Base-by-base conservation (phyloP, 2,329 filamentous ascomycete species). In the Colletotrichum sp. region DNA sequence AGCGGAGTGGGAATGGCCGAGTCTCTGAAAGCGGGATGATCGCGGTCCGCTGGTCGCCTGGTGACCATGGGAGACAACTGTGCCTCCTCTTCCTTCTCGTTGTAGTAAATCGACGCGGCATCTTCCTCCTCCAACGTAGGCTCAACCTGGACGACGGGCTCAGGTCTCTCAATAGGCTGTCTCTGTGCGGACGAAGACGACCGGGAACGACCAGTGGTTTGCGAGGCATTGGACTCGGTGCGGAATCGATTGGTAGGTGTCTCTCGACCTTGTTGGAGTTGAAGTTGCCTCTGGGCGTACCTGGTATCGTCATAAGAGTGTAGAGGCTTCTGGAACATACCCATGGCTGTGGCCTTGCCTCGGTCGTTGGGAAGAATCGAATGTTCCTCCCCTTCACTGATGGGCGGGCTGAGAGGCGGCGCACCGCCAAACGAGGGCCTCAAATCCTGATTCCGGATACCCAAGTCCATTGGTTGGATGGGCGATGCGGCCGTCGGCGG, bases 291-390 rank as follows among this genome's bases (percentile, higher is more conserved):
- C 81, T 98, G 94, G 7, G 95, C 91, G 80, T 95, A 98, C 81
- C 95, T 94, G 24, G 93, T 92, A 81, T 98, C 96, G 80, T 98
- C 95, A 79, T 97, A 98, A 9, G 92, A 91, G 67, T 93, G 91
- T 3, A 88, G 86, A 2, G 96, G 95, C 81, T 95, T 95, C 78
- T 94, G 94, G 76, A 90, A 89, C 28, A 90, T 85, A 24, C 88
- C 88, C 80, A 89, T 85, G 1, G 95, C 94, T 0, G 95, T 98
- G 7, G 95, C 94, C 82, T 97, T 98, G 68, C 94, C 95, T 63
- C 92, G 88, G 79, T 98, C 96, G 77, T 93, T 92, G 0, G 94
- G 93, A 16, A 98, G 88, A 1, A 90, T 83, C 2, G 90, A 85
- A 18, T 89, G 86, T n/a, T 96, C 94, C 32, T 93, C 94, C 2